Percentiles rank a stretch among this genome's conserved stretches.
Conservation (phyloP, 2,329 filamentous ascomycete genomes). For the Neonectria neomacrospora region DNA sequence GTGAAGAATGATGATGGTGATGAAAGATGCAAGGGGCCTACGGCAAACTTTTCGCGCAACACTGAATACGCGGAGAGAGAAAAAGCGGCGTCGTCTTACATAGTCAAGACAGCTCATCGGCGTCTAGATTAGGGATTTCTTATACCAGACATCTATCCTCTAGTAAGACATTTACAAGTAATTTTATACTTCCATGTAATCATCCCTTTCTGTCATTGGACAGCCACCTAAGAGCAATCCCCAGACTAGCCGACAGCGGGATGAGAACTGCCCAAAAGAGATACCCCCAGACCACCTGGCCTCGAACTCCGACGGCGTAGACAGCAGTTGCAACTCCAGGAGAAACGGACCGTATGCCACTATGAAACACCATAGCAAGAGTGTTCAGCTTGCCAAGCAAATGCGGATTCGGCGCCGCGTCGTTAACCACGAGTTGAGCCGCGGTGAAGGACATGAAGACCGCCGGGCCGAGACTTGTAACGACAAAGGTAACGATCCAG, state of each 20-base stretch:
- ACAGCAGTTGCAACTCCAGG: slow-evolving; percentile 74
- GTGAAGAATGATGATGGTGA: too few species aligned
- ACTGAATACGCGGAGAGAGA: too few species aligned
- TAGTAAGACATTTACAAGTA: too few species aligned
- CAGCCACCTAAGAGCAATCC: slow-evolving; percentile 41
- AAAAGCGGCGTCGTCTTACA: too few species aligned
- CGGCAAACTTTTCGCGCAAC: too few species aligned
- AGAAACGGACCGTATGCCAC: slow-evolving; percentile 71
- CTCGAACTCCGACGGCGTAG: slow-evolving; percentile 73
- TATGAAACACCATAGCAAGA: slow-evolving; percentile 64
- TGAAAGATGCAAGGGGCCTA: too few species aligned
- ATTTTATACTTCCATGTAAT: not conserved
- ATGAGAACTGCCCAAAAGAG: slow-evolving; percentile 50
- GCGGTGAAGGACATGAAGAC: slow-evolving; percentile 77
- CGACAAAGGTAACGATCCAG: slow-evolving; percentile 60
- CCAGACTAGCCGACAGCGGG: slow-evolving; percentile 45
- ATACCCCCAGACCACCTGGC: slow-evolving; percentile 72
- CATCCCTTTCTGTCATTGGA: slow-evolving; percentile 40
- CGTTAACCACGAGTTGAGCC: slow-evolving; percentile 79
- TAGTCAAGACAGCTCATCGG: too few species aligned
- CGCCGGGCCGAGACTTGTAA: slow-evolving; percentile 67
- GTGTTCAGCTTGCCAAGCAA: slow-evolving; percentile 79
- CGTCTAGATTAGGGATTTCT: too few species aligned
- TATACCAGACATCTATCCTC: too few species aligned
- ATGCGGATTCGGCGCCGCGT: slow-evolving; percentile 72